Evolutionary conservation across 306 rosid genomes (phyloP).

Genomic region (Hippophae rhamnoides): DNA sequence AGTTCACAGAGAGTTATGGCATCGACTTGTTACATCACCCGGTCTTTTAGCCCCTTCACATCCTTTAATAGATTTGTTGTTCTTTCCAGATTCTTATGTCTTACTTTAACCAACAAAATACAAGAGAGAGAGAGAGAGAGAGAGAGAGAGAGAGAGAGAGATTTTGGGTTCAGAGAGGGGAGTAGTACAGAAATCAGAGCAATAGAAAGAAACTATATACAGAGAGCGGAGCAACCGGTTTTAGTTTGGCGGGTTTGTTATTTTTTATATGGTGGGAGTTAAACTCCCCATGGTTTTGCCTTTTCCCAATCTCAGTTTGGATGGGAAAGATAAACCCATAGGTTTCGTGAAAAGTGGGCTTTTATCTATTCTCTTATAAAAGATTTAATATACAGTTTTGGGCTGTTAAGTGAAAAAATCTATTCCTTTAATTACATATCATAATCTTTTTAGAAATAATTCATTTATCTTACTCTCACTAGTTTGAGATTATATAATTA

Average conservation of each 20-base stretch:
- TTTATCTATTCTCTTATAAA: no score
- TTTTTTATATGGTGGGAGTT: conserved; percentile 17
- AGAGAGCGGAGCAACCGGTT: conserved; percentile 54
- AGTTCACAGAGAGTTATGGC: conserved; percentile 2
- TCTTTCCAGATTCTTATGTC: not conserved
- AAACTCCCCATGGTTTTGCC: conserved; percentile 84
- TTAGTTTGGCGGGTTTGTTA: conserved; percentile 32
- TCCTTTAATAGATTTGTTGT: not conserved
- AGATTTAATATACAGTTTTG: no score
- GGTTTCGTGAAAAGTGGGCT: conserved; percentile 6
- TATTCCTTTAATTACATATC: no score
- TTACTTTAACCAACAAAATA: not conserved
- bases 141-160: conserved; percentile 8
- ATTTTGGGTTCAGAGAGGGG: conserved; percentile 4
- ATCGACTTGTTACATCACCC: conserved; percentile 13
- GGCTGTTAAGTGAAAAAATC: no score
- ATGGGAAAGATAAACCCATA: conserved; percentile 32
- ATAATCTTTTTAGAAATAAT: no score
- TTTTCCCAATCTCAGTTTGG: conserved; percentile 5
- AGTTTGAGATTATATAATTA: no score
- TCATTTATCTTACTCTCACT: no score
- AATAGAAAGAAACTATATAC: conserved; percentile 17
- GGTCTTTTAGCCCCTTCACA: not conserved
- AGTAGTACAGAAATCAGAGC: not conserved
- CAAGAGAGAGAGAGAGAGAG: conserved; percentile 14